Percentiles rank a stretch among this genome's conserved stretches.
Conservation (phyloP, 2,329 filamentous ascomycete species). For the Rhytidhysteron rufulum region DNA sequence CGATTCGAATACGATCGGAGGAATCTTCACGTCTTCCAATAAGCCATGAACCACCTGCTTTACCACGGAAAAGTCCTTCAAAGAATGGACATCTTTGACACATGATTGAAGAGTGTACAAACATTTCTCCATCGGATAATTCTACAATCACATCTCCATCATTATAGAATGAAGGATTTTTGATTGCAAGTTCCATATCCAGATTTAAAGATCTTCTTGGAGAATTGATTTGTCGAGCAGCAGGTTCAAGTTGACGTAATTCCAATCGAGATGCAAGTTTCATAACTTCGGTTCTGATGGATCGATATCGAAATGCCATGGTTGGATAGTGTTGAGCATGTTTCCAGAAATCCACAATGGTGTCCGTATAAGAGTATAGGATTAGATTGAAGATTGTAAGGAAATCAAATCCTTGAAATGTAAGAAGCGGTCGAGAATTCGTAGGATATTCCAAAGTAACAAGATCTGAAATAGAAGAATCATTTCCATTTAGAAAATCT, state of each 20-base stretch:
- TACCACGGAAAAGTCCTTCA: slow-evolving; percentile 81
- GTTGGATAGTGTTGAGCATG: slow-evolving; percentile 63
- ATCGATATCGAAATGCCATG: slow-evolving; percentile 69
- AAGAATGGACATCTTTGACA: slow-evolving; percentile 91
- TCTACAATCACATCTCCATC: slow-evolving; percentile 78
- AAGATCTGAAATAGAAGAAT: slow-evolving; percentile 57
- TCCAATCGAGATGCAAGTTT: slow-evolving; percentile 70
- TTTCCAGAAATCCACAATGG: slow-evolving; percentile 81
- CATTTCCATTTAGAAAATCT: slow-evolving; percentile 54
- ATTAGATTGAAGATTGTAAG: slow-evolving; percentile 75
- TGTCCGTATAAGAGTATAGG: slow-evolving; percentile 77
- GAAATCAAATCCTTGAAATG: slow-evolving; percentile 69
- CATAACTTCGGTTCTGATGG: slow-evolving; percentile 83
- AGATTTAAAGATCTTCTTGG: slow-evolving; percentile 60
- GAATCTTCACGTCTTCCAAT: slow-evolving; percentile 58
- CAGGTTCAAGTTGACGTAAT: slow-evolving; percentile 68
- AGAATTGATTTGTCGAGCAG: slow-evolving; percentile 69
- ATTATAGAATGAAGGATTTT: slow-evolving; percentile 67
- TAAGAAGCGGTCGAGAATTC: slow-evolving; percentile 54
- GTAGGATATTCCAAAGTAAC: slow-evolving; percentile 51
- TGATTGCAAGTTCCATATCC: slow-evolving; percentile 68
- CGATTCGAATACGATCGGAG: slow-evolving; percentile 60
- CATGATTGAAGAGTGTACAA: slow-evolving; percentile 73
- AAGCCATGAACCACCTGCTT: slow-evolving; percentile 81
- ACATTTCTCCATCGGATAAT: slow-evolving; percentile 65